Evolutionary conservation across 1,284 basidiomycete genomes (phyloP).

Genomic region (Moesziomyces parantarcticus): DNA sequence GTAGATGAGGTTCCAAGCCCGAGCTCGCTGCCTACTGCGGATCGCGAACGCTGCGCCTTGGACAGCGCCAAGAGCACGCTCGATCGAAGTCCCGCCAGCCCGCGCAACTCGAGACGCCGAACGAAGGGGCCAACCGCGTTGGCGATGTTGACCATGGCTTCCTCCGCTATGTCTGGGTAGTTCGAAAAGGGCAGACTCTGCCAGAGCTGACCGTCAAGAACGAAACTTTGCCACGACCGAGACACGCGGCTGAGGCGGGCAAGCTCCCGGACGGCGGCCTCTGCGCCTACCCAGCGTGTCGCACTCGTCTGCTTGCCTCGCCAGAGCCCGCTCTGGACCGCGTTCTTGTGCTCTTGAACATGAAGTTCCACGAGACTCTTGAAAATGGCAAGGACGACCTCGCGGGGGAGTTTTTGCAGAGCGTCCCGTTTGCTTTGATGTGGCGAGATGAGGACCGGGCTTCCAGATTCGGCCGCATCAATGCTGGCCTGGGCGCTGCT

Average conservation of each 20-base stretch:
- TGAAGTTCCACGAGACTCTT: slow-evolving; percentile 31
- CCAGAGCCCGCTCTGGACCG: slow-evolving; percentile 23
- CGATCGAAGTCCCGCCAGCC: slow-evolving; percentile 73
- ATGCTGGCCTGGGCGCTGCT: slow-evolving; percentile 37
- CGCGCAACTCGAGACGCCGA: slow-evolving; percentile 75
- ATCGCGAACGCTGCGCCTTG: slow-evolving; percentile 27
- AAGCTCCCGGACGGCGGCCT: slow-evolving; percentile 41
- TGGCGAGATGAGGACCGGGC: slow-evolving; percentile 22
- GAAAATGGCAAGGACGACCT: slow-evolving; percentile 34
- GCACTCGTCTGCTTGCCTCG: slow-evolving; percentile 26
- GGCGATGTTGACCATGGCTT: slow-evolving; percentile 37
- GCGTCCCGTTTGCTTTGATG: slow-evolving; percentile 21
- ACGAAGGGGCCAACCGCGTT: slow-evolving; percentile 74
- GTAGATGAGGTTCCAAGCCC: slow-evolving; percentile 1
- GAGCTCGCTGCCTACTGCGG: slow-evolving; percentile 6
- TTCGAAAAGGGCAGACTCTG: slow-evolving; percentile 70
- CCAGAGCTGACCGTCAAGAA: slow-evolving; percentile 91
- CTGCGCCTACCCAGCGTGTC: slow-evolving; percentile 31
- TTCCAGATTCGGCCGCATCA: slow-evolving; percentile 15
- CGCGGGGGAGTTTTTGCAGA: slow-evolving; percentile 35
- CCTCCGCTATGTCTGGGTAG: slow-evolving; percentile 68
- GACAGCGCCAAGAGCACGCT: slow-evolving; percentile 28
- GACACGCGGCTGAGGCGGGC: slow-evolving; percentile 75
- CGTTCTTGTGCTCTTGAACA: slow-evolving; percentile 20
- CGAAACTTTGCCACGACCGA: slow-evolving; percentile 79